Percentiles rank a stretch among this genome's conserved stretches.
phyloP scores from a whole-genome alignment of 805 yeast genomes.

The Spathaspora sp. region DNA sequence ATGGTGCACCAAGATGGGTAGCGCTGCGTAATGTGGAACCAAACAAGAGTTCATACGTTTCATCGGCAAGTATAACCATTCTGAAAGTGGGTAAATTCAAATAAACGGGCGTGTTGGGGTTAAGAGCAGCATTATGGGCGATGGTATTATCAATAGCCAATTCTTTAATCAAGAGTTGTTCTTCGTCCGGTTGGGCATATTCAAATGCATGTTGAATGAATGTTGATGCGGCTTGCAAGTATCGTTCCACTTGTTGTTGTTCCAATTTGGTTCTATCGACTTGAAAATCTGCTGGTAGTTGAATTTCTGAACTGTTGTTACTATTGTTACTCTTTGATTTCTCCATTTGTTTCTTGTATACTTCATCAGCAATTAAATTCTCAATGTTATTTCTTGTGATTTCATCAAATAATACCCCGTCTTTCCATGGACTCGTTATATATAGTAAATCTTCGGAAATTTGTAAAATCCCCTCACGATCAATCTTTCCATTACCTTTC shows the following conservation, averaged over 20 bases:
- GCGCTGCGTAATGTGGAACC: conserved; percentile 63
- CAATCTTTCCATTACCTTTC: conserved; percentile 55
- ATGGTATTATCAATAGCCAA: conserved; percentile 34
- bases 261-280: conserved; percentile 63
- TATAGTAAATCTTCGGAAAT: conserved; percentile 84
- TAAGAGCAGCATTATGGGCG: conserved; percentile 74
- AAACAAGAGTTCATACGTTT: conserved; percentile 84
- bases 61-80: conserved; percentile 93
- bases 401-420: conserved; percentile 60
- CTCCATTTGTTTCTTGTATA: conserved; percentile 37
- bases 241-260: conserved; percentile 69
- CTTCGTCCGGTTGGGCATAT: conserved; percentile 72
- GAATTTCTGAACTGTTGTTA: conserved; percentile 15
- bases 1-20: conserved; percentile 59
- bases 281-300: conserved; percentile 54
- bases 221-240: conserved; percentile 79
- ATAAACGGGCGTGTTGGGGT: conserved; percentile 72
- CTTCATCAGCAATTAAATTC: conserved; percentile 61
- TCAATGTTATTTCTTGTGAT: conserved; percentile 63
- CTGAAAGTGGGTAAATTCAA: conserved; percentile 84
- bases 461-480: conserved; percentile 74
- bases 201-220: conserved; percentile 87
- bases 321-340: conserved; percentile 14
- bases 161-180: conserved; percentile 35
- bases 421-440: conserved; percentile 83